Conservation (phyloP, 169 alveolate species). For the Plasmodium reichenowi region DNA sequence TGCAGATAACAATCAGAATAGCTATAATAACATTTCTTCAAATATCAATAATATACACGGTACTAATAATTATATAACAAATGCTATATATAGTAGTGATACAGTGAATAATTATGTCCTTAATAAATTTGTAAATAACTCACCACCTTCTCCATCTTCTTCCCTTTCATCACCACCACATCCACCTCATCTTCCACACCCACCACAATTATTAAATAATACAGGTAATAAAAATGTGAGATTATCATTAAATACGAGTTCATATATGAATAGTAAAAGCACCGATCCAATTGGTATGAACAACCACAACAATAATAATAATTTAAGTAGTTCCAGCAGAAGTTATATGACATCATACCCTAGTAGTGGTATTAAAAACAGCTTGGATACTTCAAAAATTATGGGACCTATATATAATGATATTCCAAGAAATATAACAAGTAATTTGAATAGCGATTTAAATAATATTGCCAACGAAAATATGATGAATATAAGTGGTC, state of each 20-base stretch:
- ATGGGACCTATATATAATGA: conserved; percentile 22
- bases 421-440: conserved; percentile 1
- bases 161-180: not conserved
- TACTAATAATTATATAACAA: not conserved
- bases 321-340: not conserved
- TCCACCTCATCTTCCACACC: conserved; percentile 3
- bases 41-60: conserved; percentile 3
- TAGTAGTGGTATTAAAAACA: conserved; percentile 11
- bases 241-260: not conserved
- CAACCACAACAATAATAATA: conserved; percentile 11
- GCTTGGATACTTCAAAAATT: conserved; percentile 15
- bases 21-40: conserved; percentile 20
- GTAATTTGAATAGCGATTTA: conserved; percentile 32
- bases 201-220: not conserved
- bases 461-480: conserved; percentile 6
- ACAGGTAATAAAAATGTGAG: conserved; percentile 5
- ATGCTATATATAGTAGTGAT: conserved; percentile 4
- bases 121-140: not conserved
- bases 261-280: conserved; percentile 10
- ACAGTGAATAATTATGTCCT: not conserved
- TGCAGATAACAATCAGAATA: conserved; percentile 59
- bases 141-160: not conserved
- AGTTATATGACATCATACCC: conserved; percentile 10
- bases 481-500: conserved; percentile 9
- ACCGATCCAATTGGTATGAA: not conserved